Base-by-base conservation (phyloP, 2,329 filamentous ascomycete species). In the Colletotrichum sp. region DNA sequence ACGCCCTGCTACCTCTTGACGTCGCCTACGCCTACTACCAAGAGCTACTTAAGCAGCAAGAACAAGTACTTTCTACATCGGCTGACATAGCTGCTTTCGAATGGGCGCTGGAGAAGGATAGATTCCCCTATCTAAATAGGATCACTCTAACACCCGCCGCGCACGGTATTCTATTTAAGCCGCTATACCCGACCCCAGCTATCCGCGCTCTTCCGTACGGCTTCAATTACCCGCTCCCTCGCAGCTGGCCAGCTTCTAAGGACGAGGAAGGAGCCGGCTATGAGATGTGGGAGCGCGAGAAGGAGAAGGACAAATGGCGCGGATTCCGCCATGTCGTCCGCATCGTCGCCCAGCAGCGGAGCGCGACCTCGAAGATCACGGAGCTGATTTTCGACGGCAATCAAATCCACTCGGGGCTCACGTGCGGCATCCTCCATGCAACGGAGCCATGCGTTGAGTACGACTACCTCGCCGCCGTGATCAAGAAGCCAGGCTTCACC, bases 171-270 rank as follows among this genome's bases (percentile, higher is more conserved):
- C 72, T 83, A 0, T 82, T 83, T 12, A 65, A 75, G 1, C 86
- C 86, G 1, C 74, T 83, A 0, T 88, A 88, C 67, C 77, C 84
- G 22, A 88, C 86, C 1, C 86, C 86, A 1, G 85, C 85, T 79
- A 85, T 86, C 36, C 84, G 85, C 8, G 81, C 82, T 5, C 82
- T 88, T 15, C 85, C 85, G 0, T 64, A 74, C 3, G 84, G 84
- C 8, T 86, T 88, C 57, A 84, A 83, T n/a, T 87, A 88, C 72
- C 83, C 84, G 2, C 78, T 85, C 13, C 82, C 84, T 2, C 81
- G 80, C 24, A 81, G 83, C 16, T 84, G 83, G 84, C 80, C 79
- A 18, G 32, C 69, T n/a, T 9, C 28, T 4, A 22, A 12, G 72
- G 59, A n/a, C 9, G 24, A 34, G 2, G 9, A 32, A 39, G 28